Base-by-base conservation (phyloP, 1,284 basidiomycete genomes). In the Sutorius eximius region DNA sequence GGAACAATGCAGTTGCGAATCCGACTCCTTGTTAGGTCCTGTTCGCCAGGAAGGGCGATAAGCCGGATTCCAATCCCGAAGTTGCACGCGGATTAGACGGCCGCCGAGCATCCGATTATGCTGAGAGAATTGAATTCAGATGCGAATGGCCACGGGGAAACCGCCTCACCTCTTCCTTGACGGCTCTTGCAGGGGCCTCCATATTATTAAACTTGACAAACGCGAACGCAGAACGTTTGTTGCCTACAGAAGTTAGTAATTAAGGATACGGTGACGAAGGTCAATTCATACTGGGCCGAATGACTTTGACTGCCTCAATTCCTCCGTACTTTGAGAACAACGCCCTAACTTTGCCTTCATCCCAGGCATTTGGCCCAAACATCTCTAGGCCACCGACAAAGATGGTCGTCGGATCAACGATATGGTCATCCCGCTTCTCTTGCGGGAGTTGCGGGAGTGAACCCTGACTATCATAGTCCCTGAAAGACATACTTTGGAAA, bases 311-410 rank as follows among this genome's bases (percentile, higher is more conserved):
- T 49, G 75, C 77, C 59, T 85, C 80, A 11, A 91, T 73, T 3
- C 76, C 76, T n/a, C 83, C 85, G 61, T 84, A 90, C 61, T 75
- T 77, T 13, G 75, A 73, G 64, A 91, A 91, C 40, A 85, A 74
- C 5, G 68, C 64, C 38, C 69, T 73, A 22, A 91, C 74, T 57
- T 79, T 83, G 10, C 74, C 73, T 64, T 90, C 86, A 49, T 85
- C 79, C 89, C 89, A 91, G 5, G 80, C 78, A 24, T 75, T 74
- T 6, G 81, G 75, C 8, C 83, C 85, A 60, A 75, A 76, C 65
- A 82, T 79, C 61, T 87, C 84, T 40, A 91, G 74, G 2, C 88
- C 88, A 13, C 89, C 88, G 29, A 90, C 85, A 64, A 90, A 91
- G 22, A 91, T 75, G 0, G 86, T 84, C 3, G 78, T 82, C 0